Conservation (phyloP, 768 basidiomycete genomes). For the Psilocybe tampanensis region DNA sequence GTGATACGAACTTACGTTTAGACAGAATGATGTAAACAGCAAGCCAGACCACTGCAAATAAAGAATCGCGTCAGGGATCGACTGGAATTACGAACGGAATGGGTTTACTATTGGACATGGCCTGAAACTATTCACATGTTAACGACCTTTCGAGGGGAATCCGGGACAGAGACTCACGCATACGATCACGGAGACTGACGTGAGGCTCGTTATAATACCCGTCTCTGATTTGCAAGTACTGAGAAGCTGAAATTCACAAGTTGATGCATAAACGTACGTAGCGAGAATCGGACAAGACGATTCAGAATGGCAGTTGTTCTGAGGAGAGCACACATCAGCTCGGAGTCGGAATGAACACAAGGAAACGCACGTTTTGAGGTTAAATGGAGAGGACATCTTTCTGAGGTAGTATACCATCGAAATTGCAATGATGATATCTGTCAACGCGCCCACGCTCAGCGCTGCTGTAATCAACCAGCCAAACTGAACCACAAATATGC, state of each 20-base stretch:
- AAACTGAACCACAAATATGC: conserved; percentile 12
- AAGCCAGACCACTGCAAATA: conserved; percentile 18
- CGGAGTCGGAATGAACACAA: not conserved
- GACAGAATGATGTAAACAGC: conserved; percentile 19
- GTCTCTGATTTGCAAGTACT: conserved; percentile 8
- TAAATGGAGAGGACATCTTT: conserved; percentile 11
- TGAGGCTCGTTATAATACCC: conserved; percentile 17
- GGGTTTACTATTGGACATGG: conserved; percentile 16
- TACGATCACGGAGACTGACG: conserved; percentile 18
- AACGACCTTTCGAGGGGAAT: not conserved
- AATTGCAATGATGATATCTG: conserved; percentile 16
- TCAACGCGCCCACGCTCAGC: conserved; percentile 11
- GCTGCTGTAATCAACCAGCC: conserved; percentile 15
- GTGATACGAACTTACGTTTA: conserved; percentile 8
- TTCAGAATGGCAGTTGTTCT: conserved; percentile 18
- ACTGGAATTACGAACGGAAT: not conserved
- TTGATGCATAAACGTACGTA: conserved; percentile 7
- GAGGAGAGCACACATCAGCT: not conserved
- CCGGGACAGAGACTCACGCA: conserved; percentile 8
- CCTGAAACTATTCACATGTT: conserved; percentile 10
- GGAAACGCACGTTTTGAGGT: conserved; percentile 12
- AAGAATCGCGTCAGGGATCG: not conserved
- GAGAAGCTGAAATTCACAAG: not conserved
- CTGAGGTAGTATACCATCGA: conserved; percentile 17
- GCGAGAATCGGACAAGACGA: conserved; percentile 16